A percentile compares a stretch with the other conserved stretches of the same genome.
phyloP scores from a whole-genome alignment of 2,329 filamentous ascomycete species.

The Aspergillus awamori region DNA sequence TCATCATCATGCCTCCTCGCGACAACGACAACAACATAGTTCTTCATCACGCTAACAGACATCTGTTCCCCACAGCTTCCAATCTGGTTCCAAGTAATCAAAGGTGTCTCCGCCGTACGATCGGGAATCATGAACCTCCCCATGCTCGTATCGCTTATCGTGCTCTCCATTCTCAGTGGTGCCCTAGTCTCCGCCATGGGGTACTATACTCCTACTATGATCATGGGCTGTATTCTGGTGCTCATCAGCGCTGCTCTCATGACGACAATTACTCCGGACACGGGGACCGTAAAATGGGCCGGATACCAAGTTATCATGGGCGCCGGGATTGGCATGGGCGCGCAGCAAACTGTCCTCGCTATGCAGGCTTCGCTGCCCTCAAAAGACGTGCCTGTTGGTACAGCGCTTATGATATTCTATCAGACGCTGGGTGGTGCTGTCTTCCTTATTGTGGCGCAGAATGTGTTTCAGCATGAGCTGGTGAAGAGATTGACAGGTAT shows the following conservation, averaged over 20 bases:
- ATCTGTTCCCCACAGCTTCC: not conserved
- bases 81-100: not conserved
- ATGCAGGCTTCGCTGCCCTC: slow-evolving; percentile 38
- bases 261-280: not conserved
- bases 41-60: not conserved
- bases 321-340: slow-evolving; percentile 9
- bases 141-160: not conserved
- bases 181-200: not conserved
- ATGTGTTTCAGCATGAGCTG: slow-evolving; percentile 13
- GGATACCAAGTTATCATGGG: slow-evolving; percentile 18
- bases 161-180: not conserved
- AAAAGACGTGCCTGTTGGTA: slow-evolving; percentile 38
- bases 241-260: not conserved
- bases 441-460: slow-evolving; percentile 56
- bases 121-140: not conserved
- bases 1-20: too few species aligned
- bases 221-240: not conserved
- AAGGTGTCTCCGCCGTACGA: not conserved
- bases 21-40: too few species aligned
- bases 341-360: slow-evolving; percentile 27
- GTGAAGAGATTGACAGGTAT: not conserved
- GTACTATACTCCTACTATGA: not conserved
- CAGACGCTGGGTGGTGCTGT: slow-evolving; percentile 43
- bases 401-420: slow-evolving; percentile 37
- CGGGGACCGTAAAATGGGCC: not conserved